phyloP scores from a whole-genome alignment of 2,329 filamentous ascomycete species.

The Scedosporium dehoogii region DNA sequence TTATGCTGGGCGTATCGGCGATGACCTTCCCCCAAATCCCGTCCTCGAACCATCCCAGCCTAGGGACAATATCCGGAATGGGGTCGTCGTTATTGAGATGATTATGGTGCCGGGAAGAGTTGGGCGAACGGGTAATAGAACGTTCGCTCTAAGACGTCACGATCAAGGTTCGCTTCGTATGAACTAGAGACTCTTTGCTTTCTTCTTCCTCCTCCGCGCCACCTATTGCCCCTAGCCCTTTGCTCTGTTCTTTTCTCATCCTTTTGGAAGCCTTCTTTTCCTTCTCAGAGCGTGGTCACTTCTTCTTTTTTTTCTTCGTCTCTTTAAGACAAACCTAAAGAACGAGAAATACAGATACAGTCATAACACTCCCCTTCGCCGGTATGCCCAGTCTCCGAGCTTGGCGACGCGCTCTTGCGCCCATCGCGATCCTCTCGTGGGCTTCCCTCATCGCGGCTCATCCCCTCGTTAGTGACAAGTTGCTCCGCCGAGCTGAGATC shows the following conservation, averaged over 20 bases:
- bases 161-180: too few species aligned
- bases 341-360: neutral
- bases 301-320: neutral
- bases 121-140: neutral
- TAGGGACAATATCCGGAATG: neutral
- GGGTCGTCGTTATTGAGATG: too few species aligned
- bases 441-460: neutral
- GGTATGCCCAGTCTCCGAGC: neutral
- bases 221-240: neutral
- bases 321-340: neutral
- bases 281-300: neutral
- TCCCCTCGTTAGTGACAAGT: slow-evolving; percentile 3
- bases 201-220: neutral
- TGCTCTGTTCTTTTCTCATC: neutral
- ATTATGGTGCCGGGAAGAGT: too few species aligned
- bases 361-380: neutral
- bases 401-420: slow-evolving; percentile 4
- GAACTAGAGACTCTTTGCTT: neutral
- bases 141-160: neutral
- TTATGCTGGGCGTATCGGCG: neutral
- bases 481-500: slow-evolving; percentile 4
- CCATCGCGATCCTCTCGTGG: neutral
- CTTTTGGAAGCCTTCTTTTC: neutral
- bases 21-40: neutral
- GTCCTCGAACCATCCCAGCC: neutral